Percentiles rank a stretch among this genome's conserved stretches.
Conservation (phyloP, 495 filamentous ascomycete species). For the Lepidopterella palustris region DNA sequence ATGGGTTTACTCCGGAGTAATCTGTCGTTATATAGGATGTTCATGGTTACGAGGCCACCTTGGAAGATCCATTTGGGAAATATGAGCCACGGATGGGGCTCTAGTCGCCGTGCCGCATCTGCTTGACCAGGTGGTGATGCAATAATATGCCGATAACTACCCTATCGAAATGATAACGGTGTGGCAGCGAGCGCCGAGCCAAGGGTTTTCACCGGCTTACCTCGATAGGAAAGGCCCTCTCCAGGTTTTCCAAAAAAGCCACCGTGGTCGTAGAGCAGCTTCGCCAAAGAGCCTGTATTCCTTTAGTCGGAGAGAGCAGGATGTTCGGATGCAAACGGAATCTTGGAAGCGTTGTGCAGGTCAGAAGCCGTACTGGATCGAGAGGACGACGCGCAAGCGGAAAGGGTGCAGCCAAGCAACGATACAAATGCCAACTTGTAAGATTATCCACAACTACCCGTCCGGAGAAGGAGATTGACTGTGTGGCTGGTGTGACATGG, state of each 20-base stretch:
- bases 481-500: not conserved
- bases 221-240: not conserved
- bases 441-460: not conserved
- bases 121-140: no score
- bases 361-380: not conserved
- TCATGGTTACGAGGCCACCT: not conserved
- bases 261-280: not conserved
- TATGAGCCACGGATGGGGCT: not conserved
- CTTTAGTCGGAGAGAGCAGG: not conserved
- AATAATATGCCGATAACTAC: not conserved
- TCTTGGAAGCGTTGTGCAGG: not conserved
- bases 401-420: not conserved
- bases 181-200: not conserved
- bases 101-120: not conserved
- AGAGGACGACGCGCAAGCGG: not conserved
- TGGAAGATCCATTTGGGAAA: not conserved
- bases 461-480: not conserved
- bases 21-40: not conserved
- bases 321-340: not conserved
- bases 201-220: no score
- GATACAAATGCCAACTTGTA: conserved; percentile 3
- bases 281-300: not conserved
- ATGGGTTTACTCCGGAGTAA: not conserved
- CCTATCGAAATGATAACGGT: not conserved
- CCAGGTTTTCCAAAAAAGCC: not conserved